phyloP scores from a whole-genome alignment of 352 stramenopile genomes.

The Pythium apleroticum region DNA sequence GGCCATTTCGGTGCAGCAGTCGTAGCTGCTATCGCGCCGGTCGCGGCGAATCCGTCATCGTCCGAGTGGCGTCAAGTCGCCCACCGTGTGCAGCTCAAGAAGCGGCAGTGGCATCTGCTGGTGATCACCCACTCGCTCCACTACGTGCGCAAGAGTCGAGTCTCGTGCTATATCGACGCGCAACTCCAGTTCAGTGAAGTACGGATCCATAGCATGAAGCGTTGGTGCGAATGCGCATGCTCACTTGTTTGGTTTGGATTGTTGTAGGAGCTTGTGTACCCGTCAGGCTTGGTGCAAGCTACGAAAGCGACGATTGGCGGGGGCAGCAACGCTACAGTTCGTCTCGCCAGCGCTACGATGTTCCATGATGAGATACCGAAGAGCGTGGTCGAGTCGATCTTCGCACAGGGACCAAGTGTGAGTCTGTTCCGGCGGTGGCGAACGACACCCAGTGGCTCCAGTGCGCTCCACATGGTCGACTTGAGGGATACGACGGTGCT shows the following conservation, averaged over 20 bases:
- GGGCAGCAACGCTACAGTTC: constrained; percentile 33
- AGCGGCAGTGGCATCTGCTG: constrained; percentile 66
- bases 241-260: constrained; percentile 1
- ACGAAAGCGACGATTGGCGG: constrained; percentile 76
- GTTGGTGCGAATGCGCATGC: neutral
- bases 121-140: constrained; percentile 77
- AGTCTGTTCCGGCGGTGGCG: constrained; percentile 61
- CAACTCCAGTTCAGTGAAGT: constrained; percentile 61
- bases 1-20: constrained; percentile 38
- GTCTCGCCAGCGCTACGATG: constrained; percentile 75
- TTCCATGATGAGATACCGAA: constrained; percentile 73
- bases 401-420: constrained; percentile 53
- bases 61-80: constrained; percentile 53
- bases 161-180: constrained; percentile 70
- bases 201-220: too few species aligned
- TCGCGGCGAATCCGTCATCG: constrained; percentile 10
- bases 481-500: constrained; percentile 46
- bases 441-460: constrained; percentile 24
- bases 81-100: constrained; percentile 36
- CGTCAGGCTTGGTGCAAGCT: constrained; percentile 64
- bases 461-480: constrained; percentile 40
- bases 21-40: constrained; percentile 29
- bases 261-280: constrained; percentile 66
- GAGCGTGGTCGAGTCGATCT: constrained; percentile 57
- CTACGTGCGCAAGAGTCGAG: constrained; percentile 86